Base-by-base conservation (phyloP, 2,329 filamentous ascomycete genomes). In the Emergomyces orientalis region DNA sequence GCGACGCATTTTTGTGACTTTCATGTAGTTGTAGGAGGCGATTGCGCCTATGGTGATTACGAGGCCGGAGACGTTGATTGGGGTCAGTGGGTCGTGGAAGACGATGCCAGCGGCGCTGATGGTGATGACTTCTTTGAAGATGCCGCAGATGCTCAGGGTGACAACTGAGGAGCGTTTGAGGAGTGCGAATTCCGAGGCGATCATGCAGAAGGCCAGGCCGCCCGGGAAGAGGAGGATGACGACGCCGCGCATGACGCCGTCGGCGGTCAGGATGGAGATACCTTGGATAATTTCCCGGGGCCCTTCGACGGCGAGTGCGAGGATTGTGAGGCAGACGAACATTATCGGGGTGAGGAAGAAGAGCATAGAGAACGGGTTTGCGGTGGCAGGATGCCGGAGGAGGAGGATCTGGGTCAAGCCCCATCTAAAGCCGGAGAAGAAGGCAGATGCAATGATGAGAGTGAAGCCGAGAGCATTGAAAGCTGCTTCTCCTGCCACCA, bases 71-170 rank as follows among this genome's bases (percentile, higher is more conserved):
- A 97, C 79, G 74, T 99, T 99, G 79, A 99, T 85, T 0, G 87
- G 80, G 0, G 92, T 97, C 55, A 99, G 84, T 58, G 84, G 85
- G 73, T 99, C 94, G 69, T 94, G 84, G 79, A 97, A 99, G 3
- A 96, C 86, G 34, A 95, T 75, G 9, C 91, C 89, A 0, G 93
- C 93, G 0, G 91, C 91, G 49, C 86, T 88, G 71, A 99, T 97
- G 17, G 94, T 99, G 62, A 99, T 87, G 49, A 97, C 94, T 78
- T 99, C 94, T 75, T 99, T 99, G 82, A 99, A 97, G 65, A 99
- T 97, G 65, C 94, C 94, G 66, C 92, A 96, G 69, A 99, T 97
- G 60, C 89, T 95, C 55, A 99, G 82, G 0, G 94, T 97, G 60
- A 99, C 94, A 61, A 99, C 94, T 1, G 90, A 95, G 0, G 93